Percentiles rank a stretch among this genome's conserved stretches.
Conservation (phyloP, 306 rosid species). For the Lagenaria siceraria region DNA sequence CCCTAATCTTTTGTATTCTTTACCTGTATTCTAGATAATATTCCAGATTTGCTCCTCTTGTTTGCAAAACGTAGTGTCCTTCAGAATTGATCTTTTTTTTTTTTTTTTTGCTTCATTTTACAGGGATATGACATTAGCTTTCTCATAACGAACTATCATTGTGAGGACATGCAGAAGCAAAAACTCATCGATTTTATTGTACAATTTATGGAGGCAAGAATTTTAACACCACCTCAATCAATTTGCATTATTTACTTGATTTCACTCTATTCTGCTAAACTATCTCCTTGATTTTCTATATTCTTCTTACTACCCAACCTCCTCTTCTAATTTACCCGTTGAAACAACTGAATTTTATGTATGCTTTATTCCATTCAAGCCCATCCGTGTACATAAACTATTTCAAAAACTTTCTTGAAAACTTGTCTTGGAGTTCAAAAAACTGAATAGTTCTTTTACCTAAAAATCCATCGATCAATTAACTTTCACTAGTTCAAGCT, state of each 20-base stretch:
- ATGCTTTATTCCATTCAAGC: background rate
- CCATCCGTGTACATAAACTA: background rate
- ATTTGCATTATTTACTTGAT: constrained; percentile 4
- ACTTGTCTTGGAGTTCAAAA: background rate
- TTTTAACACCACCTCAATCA: constrained; percentile 12
- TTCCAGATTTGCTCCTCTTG: background rate
- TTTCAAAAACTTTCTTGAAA: background rate
- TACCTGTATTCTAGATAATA: background rate
- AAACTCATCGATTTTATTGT: constrained; percentile 93
- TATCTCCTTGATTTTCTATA: background rate
- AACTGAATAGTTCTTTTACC: background rate
- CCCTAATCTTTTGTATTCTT: background rate
- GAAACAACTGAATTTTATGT: background rate
- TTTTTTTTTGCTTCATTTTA: background rate
- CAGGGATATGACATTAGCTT: constrained; percentile 99
- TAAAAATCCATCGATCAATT: background rate
- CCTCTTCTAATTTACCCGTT: background rate
- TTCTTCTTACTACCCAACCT: background rate
- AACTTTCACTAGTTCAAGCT: background rate
- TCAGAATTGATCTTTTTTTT: background rate
- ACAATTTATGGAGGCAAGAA: constrained; percentile 95
- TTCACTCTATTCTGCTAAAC: background rate
- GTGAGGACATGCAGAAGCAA: constrained; percentile 94
- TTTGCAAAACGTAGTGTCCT: background rate
- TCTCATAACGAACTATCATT: constrained; percentile 89